Percentiles rank a stretch among this genome's conserved stretches.
These are phyloP conservation scores for Scolecobasidium constrictum DNA, from an alignment of 2,329 filamentous ascomycete genomes.

Conservation along the genomic window DNA sequence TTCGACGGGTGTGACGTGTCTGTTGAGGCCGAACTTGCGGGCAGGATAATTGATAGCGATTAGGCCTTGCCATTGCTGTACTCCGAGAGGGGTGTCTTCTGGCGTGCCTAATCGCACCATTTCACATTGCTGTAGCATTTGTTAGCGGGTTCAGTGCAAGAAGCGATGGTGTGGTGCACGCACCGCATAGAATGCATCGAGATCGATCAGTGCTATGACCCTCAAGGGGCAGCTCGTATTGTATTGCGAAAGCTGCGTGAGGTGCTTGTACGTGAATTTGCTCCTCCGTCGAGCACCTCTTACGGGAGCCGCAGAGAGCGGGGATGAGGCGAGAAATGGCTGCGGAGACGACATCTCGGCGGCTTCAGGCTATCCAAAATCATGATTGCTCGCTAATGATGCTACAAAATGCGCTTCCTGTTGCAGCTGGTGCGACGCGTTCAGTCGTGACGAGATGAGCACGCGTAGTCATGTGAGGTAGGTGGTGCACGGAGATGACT, in stretches of 20 bases:
- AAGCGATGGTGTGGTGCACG: no score
- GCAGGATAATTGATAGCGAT: constrained; percentile 97
- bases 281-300: constrained; percentile 42
- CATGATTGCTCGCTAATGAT: neutral
- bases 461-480: no score
- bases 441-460: no score
- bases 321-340: constrained; percentile 17
- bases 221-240: constrained; percentile 67
- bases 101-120: constrained; percentile 71
- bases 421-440: no score
- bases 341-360: constrained; percentile 36
- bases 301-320: constrained; percentile 14
- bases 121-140: constrained; percentile 66
- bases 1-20: constrained; percentile 70
- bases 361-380: neutral
- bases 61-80: constrained; percentile 90
- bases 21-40: constrained; percentile 64
- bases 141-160: neutral
- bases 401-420: no score
- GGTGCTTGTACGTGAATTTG: constrained; percentile 73
- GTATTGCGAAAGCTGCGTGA: constrained; percentile 63
- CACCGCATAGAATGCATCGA: constrained; percentile 81
- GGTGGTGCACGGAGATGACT: no score
- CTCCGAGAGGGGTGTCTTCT: constrained; percentile 71
- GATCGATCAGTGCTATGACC: constrained; percentile 82